Base-by-base conservation (phyloP, 345 rosid species). In the Camelina sativa region DNA sequence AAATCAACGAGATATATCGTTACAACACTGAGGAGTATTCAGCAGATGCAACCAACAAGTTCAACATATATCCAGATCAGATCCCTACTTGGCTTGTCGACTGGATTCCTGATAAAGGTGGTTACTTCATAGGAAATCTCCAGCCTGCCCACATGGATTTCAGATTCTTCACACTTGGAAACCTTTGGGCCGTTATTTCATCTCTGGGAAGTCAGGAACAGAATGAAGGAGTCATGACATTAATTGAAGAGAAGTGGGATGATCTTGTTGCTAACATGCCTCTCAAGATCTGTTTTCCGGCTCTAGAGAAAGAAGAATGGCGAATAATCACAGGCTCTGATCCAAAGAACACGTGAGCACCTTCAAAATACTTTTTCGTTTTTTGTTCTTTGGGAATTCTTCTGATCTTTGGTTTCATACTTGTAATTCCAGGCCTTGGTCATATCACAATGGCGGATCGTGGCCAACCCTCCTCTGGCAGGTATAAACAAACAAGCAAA, bases 111-210 rank as follows among this genome's bases (percentile, higher is more conserved):
- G 82, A 83, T 54, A 84, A 86, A 64, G 99, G 99, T 7, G 99
- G 99, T 44, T 95, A 92, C 80, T 82, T 92, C 71, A 86, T 92
- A 22, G 99, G 99, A 62, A 92, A 95, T 69, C 80, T 92, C 55
- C 96, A 95, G 76, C 97, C 99, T 15, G 99, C 96, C 56, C 99
- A 92, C 77, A 92, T 95, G 99, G 99, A 95, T 81, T 95, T 95
- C 65, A 85, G 99, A 74, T 95, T 95, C 82, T 95, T 95, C 85
- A 90, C 92, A 2, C 93, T 95, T 5, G 99, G 99, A 74, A 95
- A 95, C 71, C 82, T 95, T 43, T 92, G 99, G 99, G 71, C 96
- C 13, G 63, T 92, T 57, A 82, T 86, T 16, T 89, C 97, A 17
- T 86, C 97, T 56, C 67, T 95, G 71, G 92, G 97, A 25, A 92